These are phyloP conservation scores for Talaromyces sp. DNA, from an alignment of 2,329 filamentous ascomycete species.

Conservation along the genomic window DNA sequence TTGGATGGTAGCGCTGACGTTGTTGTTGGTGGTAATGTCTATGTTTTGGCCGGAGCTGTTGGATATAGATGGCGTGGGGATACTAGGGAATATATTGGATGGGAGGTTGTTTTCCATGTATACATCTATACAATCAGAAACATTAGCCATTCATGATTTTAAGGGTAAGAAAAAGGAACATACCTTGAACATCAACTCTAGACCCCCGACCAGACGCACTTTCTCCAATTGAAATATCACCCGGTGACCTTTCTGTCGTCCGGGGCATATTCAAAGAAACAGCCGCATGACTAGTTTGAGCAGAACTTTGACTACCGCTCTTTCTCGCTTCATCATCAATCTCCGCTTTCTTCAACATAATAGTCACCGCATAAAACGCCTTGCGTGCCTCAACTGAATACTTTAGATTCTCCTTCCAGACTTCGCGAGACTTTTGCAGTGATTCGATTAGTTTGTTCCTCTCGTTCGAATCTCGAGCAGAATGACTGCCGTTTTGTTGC, in stretches of 20 bases:
- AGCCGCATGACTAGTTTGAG: neutral
- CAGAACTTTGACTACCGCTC: neutral
- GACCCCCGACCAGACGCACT: slow-evolving; percentile 7
- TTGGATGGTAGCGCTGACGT: neutral
- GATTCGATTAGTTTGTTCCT: slow-evolving; percentile 7
- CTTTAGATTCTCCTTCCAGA: slow-evolving; percentile 12
- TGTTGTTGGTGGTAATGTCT: neutral
- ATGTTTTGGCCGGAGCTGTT: neutral
- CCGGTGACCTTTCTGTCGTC: neutral
- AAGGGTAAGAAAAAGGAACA: neutral
- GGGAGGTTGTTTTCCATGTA: neutral
- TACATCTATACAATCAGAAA: neutral
- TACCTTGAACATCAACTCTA: neutral
- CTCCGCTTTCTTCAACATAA: slow-evolving; percentile 16
- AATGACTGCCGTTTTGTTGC: neutral
- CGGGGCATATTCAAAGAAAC: neutral
- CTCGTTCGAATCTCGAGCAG: neutral
- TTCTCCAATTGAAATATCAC: slow-evolving; percentile 10
- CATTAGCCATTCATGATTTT: neutral
- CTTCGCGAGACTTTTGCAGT: slow-evolving; percentile 12
- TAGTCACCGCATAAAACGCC: slow-evolving; percentile 14
- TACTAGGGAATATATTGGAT: neutral
- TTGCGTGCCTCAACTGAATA: slow-evolving; percentile 14
- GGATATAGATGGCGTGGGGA: slow-evolving; percentile 2
- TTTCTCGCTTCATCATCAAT: slow-evolving; percentile 10